phyloP scores from a whole-genome alignment of 2,329 filamentous ascomycete species.

The Trichoderma afroharzianum region DNA sequence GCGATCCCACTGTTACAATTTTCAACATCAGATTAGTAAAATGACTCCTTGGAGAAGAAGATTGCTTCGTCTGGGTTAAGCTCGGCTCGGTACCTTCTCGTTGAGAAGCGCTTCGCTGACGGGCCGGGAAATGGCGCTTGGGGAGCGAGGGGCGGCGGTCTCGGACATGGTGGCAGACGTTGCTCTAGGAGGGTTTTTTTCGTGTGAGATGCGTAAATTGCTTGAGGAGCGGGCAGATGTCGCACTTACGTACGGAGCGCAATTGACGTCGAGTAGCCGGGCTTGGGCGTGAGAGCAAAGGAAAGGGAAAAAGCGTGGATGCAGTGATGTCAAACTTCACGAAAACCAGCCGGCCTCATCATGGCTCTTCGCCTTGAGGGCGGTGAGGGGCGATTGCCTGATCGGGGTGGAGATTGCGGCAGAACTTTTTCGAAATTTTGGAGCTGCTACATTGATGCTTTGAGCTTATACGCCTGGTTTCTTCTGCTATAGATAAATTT shows the following conservation, averaged over 20 bases:
- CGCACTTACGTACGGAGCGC: constrained; percentile 19
- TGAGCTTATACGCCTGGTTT: background rate
- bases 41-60: constrained; percentile 21
- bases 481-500: background rate
- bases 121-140: constrained; percentile 70
- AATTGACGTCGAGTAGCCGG: constrained; percentile 19
- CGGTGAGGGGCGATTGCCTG: constrained; percentile 36
- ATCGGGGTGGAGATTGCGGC: constrained; percentile 33
- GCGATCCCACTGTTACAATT: constrained; percentile 79
- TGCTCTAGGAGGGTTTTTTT: background rate
- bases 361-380: constrained; percentile 35
- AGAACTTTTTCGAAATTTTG: constrained; percentile 47
- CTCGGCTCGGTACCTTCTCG: constrained; percentile 73
- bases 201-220: background rate
- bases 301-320: constrained; percentile 29
- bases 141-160: constrained; percentile 47
- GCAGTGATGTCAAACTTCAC: constrained; percentile 36
- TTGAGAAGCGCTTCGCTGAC: constrained; percentile 98
- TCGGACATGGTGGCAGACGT: constrained; percentile 48
- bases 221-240: background rate
- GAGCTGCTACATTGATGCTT: constrained; percentile 14
- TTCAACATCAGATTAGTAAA: background rate
- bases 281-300: constrained; percentile 25
- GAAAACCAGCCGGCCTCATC: constrained; percentile 37
- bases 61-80: background rate